phyloP scores from a whole-genome alignment of 495 filamentous ascomycete genomes.

The Chaetomium cochliodes region DNA sequence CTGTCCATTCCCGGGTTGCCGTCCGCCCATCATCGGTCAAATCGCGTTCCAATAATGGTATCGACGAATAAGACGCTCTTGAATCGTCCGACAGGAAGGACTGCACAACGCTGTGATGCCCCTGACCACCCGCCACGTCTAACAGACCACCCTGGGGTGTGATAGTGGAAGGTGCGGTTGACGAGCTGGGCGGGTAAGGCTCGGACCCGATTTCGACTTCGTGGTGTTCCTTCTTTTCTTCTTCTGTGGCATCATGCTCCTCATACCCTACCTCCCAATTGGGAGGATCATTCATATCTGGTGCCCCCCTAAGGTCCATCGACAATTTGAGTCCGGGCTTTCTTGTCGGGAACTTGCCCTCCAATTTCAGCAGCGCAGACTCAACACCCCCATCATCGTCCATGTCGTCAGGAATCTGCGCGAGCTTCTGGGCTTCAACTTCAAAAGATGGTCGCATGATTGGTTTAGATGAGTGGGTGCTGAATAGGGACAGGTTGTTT shows the following conservation, averaged over 20 bases:
- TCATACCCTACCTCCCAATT: conserved; percentile 20
- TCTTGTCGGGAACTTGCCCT: conserved; percentile 73
- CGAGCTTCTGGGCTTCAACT: conserved; percentile 81
- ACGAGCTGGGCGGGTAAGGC: conserved; percentile 22
- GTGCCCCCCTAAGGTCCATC: conserved; percentile 35
- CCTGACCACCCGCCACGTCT: conserved; percentile 20
- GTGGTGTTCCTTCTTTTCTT: conserved; percentile 50
- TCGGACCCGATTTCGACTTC: conserved; percentile 47
- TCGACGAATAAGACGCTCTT: conserved; percentile 67
- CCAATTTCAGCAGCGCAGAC: conserved; percentile 85
- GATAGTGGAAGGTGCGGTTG: conserved; percentile 29
- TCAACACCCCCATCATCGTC: conserved; percentile 90
- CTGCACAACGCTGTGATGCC: conserved; percentile 29
- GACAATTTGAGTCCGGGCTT: conserved; percentile 40
- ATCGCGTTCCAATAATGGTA: conserved; percentile 72
- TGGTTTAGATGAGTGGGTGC: conserved; percentile 71
- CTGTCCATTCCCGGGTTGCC: conserved; percentile 44
- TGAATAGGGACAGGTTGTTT: conserved; percentile 59
- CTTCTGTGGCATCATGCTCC: conserved; percentile 26
- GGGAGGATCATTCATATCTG: conserved; percentile 20
- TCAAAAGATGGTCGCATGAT: conserved; percentile 85
- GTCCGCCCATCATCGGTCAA: conserved; percentile 56
- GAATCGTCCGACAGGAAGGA: conserved; percentile 53
- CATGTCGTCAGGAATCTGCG: conserved; percentile 79
- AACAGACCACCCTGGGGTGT: conserved; percentile 29